Evolutionary conservation across 1,284 basidiomycete species (phyloP), one percentile per base, ranked within the genome.

Genomic region (Pterulicium gracile): DNA sequence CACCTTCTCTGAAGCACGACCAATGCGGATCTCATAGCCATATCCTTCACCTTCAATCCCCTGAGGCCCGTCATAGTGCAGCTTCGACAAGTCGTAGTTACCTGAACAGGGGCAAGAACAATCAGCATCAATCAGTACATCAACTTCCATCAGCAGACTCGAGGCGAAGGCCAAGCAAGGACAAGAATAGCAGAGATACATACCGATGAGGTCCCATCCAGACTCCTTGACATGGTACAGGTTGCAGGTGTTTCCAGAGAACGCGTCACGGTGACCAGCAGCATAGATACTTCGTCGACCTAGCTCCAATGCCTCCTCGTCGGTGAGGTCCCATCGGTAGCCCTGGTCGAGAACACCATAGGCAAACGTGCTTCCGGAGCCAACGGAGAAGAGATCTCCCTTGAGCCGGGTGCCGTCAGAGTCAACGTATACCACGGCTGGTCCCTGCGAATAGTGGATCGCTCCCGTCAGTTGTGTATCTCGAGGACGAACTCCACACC

Each of bases 271-370:
- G 63, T 98, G 95, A 49, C 92, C 91, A 42, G 96, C 96, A 40
- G 95, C 96, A 55, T 96, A 94, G 62, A 99, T 98, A 55, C 91
- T 94, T 54, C 95, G 72, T 59, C 92, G 71, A 10, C 89, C 96
- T 24, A 98, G 81, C 60, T 99, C 96, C 60, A 92, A 86, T 1
- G 96, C 96, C 54, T 98, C 96, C 52, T 84, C 93, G 53, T 93
- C 91, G 12, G 84, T 80, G 47, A 99, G 69, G 60, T 98, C 93
- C 88, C 90, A 98, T 49, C 70, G 79, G 68, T 98, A 98, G 2
- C 86, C 92, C 65, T 97, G 94, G 65, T 98, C 96, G 36, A 98
- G 77, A 2, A 99, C 93, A 76, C 95, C 95, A 59, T 98, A 98
- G 3, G 96, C 96, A 58, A 95, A 98, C 0, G 96, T 98, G 59